Percentiles rank a stretch among this genome's conserved stretches.
Conservation (phyloP, 2,329 filamentous ascomycete genomes). For the Sporothrix sp. region DNA sequence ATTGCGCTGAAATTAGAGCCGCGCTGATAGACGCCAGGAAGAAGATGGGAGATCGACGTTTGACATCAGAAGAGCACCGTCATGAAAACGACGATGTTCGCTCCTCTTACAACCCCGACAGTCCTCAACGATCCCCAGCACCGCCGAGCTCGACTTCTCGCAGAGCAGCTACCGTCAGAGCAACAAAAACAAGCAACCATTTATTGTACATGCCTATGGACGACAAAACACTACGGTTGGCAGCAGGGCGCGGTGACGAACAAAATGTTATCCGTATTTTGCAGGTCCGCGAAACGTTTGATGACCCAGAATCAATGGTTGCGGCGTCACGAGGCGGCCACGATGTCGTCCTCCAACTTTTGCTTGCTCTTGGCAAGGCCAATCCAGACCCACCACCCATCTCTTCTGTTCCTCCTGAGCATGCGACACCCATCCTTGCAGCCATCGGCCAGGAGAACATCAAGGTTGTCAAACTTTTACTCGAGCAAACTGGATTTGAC, state of each 20-base stretch:
- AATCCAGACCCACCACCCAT: constrained; percentile 61
- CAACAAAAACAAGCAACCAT: constrained; percentile 56
- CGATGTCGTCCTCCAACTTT: constrained; percentile 71
- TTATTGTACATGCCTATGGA: constrained; percentile 54
- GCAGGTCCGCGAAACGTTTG: constrained; percentile 49
- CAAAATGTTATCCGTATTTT: constrained; percentile 52
- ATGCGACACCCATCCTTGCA: constrained; percentile 85
- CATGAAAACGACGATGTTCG: constrained; percentile 37
- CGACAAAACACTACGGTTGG: constrained; percentile 50
- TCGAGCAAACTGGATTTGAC: constrained; percentile 70
- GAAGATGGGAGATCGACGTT: constrained; percentile 43
- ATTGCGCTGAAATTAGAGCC: constrained; percentile 68
- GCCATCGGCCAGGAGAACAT: constrained; percentile 85
- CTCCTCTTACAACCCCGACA: constrained; percentile 47
- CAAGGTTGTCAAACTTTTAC: constrained; percentile 69
- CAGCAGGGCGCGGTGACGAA: constrained; percentile 51
- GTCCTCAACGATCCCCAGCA: constrained; percentile 48
- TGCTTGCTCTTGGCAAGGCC: constrained; percentile 57
- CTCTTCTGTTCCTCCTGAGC: constrained; percentile 50
- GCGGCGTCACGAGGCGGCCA: constrained; percentile 89
- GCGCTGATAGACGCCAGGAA: constrained; percentile 52
- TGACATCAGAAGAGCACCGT: constrained; percentile 50
- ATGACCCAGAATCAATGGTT: constrained; percentile 79
- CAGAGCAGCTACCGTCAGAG: constrained; percentile 45
- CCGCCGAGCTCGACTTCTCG: constrained; percentile 32